A percentile compares a stretch with the other conserved stretches of the same genome.
Conservation (phyloP, 129 eudicot species). For the Flaveria bidentis region DNA sequence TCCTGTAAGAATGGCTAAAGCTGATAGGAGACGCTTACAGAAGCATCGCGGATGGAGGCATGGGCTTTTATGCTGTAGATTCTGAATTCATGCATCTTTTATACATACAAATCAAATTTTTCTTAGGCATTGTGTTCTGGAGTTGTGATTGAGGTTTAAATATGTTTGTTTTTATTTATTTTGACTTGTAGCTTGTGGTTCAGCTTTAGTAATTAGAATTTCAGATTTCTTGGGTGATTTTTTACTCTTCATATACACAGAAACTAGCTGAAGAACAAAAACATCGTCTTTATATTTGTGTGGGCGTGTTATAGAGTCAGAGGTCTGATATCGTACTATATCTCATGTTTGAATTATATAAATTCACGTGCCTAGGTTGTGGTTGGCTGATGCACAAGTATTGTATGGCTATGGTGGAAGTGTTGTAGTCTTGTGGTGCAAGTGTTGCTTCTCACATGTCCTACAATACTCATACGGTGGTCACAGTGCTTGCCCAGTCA, state of each 20-base stretch:
- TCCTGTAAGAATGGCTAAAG: slow-evolving; percentile 87
- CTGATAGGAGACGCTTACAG: slow-evolving; percentile 53
- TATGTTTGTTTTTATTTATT: slow-evolving; percentile 9
- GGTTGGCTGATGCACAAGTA: no score
- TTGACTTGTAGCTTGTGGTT: slow-evolving; percentile 3
- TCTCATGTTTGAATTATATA: no score
- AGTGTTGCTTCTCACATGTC: no score
- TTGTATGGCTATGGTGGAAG: no score
- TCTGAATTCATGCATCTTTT: slow-evolving; percentile 44
- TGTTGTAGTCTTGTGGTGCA: no score
- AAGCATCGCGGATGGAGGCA: slow-evolving; percentile 71
- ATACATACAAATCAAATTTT: slow-evolving; percentile 24
- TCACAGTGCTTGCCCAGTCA: neutral
- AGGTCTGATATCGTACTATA: no score
- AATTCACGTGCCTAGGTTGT: no score
- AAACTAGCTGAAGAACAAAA: neutral
- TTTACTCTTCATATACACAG: neutral
- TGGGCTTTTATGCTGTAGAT: slow-evolving; percentile 85
- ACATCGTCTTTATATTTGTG: neutral
- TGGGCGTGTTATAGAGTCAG: no score
- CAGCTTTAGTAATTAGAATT: slow-evolving; percentile 14
- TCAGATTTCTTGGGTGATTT: neutral
- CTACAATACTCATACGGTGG: no score
- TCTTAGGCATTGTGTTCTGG: slow-evolving; percentile 32
- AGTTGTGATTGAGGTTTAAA: slow-evolving; percentile 33